These are phyloP conservation scores for Raphanus hybrid DNA, from an alignment of 441 rosid genomes.

Conservation along the genomic window DNA sequence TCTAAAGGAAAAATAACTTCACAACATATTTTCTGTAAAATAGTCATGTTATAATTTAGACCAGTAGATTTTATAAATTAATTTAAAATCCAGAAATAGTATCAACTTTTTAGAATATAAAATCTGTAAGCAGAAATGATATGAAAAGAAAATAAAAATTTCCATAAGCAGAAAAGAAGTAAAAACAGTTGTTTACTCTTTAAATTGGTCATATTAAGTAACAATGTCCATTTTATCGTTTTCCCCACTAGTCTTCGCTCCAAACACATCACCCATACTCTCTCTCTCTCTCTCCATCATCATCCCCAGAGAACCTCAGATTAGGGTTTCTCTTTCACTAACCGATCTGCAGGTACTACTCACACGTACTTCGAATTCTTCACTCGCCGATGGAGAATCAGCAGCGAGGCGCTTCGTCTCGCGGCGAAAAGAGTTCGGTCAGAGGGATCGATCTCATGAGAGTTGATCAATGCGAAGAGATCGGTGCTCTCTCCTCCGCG, in stretches of 20 bases:
- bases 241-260: constrained; percentile 35
- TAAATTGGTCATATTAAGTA: neutral
- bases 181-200: neutral
- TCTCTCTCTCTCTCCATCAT: constrained; percentile 31
- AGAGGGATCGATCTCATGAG: constrained; percentile 50
- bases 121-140: neutral
- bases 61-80: neutral
- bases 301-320: constrained; percentile 46
- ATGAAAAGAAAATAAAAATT: neutral
- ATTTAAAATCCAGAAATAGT: neutral
- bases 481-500: constrained; percentile 47
- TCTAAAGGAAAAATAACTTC: neutral
- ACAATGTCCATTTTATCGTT: constrained; percentile 48
- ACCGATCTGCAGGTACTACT: constrained; percentile 27
- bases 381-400: constrained; percentile 37
- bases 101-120: neutral
- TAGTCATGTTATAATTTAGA: neutral
- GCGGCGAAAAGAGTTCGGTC: constrained; percentile 35
- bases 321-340: constrained; percentile 63
- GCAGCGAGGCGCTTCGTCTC: constrained; percentile 36
- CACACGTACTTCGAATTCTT: constrained; percentile 7
- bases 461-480: constrained; percentile 64
- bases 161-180: neutral
- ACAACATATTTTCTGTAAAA: neutral
- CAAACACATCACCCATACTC: constrained; percentile 23